phyloP scores from a whole-genome alignment of 352 stramenopile genomes.

The Globisporangium paroecandrum region DNA sequence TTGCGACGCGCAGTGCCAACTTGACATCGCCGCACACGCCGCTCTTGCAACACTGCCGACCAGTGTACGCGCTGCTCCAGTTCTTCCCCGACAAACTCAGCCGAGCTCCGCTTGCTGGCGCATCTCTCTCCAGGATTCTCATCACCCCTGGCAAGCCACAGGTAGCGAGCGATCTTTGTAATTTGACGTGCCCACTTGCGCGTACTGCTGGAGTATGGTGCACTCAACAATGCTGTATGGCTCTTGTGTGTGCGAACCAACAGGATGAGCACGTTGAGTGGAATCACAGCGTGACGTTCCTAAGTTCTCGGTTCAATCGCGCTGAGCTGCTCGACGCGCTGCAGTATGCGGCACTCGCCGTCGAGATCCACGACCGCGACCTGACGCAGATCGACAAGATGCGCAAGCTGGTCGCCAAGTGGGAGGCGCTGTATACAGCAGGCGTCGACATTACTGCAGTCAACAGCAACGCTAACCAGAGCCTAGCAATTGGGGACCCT shows the following conservation, averaged over 20 bases:
- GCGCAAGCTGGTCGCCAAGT: slow-evolving; percentile 45
- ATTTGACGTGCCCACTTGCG: background rate
- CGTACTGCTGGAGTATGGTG: background rate
- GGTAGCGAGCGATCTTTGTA: slow-evolving; percentile 19
- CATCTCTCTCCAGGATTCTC: background rate
- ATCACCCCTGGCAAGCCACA: slow-evolving; percentile 35
- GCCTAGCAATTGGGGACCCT: background rate
- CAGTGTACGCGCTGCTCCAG: slow-evolving; percentile 50
- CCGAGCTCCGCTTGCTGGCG: background rate
- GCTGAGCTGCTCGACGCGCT: slow-evolving; percentile 48
- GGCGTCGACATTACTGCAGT: slow-evolving; percentile 23
- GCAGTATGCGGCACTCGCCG: slow-evolving; percentile 26
- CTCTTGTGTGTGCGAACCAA: background rate
- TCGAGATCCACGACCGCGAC: slow-evolving; percentile 77
- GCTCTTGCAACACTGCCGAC: slow-evolving; percentile 44
- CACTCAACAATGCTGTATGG: background rate
- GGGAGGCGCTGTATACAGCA: slow-evolving; percentile 48
- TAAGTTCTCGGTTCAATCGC: slow-evolving; percentile 39
- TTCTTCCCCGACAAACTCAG: slow-evolving; percentile 46
- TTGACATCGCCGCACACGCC: slow-evolving; percentile 33
- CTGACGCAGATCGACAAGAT: slow-evolving; percentile 35
- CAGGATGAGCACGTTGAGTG: slow-evolving; percentile 32
- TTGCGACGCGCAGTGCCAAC: slow-evolving; percentile 11
- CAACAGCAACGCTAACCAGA: background rate
- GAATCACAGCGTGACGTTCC: slow-evolving; percentile 52